phyloP scores from a whole-genome alignment of 495 filamentous ascomycete genomes.

The Lophiotrema nucula region DNA sequence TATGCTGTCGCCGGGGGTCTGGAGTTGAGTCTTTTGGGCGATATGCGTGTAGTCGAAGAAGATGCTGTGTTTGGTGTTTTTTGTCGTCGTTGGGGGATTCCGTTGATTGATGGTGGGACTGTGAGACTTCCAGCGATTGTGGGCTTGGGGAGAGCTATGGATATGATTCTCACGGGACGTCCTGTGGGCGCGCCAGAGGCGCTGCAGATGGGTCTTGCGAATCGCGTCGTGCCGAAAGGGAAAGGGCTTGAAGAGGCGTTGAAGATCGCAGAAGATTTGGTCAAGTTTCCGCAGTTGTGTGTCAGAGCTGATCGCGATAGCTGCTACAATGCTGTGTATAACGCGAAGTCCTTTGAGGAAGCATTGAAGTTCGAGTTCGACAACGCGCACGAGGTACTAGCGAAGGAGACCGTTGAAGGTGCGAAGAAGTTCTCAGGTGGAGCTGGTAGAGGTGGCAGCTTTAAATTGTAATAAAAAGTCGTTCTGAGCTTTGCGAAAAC shows the following conservation, averaged over 20 bases:
- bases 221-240: conserved; percentile 49
- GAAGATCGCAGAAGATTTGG: conserved; percentile 44
- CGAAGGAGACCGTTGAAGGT: conserved; percentile 44
- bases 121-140: conserved; percentile 50
- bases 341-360: conserved; percentile 47
- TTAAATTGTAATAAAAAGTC: too few species aligned
- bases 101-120: conserved; percentile 52
- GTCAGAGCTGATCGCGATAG: conserved; percentile 41
- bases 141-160: conserved; percentile 50
- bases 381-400: conserved; percentile 43
- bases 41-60: conserved; percentile 51
- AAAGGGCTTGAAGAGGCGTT: conserved; percentile 47
- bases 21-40: conserved; percentile 49
- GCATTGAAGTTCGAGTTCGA: conserved; percentile 47
- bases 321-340: conserved; percentile 47
- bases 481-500: too few species aligned
- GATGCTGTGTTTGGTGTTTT: conserved; percentile 52
- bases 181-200: conserved; percentile 48
- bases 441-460: conserved; percentile 46
- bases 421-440: conserved; percentile 47
- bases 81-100: conserved; percentile 51
- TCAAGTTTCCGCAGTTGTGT: conserved; percentile 48
- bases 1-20: conserved; percentile 52
- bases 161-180: conserved; percentile 54
- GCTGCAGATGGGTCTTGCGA: conserved; percentile 50